Conservation (phyloP, 257 asterid species). For the Handroanthus guayacan region DNA sequence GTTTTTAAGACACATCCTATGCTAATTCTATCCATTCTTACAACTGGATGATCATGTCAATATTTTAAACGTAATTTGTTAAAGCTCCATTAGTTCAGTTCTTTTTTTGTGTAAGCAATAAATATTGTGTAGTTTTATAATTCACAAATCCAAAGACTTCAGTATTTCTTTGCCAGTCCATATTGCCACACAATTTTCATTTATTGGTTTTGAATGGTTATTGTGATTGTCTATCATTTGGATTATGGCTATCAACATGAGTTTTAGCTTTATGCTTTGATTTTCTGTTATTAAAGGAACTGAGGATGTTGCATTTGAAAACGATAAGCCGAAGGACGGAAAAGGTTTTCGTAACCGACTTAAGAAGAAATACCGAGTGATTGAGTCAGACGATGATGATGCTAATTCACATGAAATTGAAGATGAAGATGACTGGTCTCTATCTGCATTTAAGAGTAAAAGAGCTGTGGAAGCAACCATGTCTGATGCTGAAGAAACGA, state of each 20-base stretch:
- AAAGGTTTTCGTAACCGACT: slow-evolving; percentile 44
- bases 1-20: slow-evolving; percentile 14
- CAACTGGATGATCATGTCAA: slow-evolving; percentile 9
- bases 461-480: slow-evolving; percentile 35
- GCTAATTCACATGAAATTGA: slow-evolving; percentile 45
- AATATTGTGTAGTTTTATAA: slow-evolving; percentile 5
- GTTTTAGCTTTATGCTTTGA: slow-evolving; percentile 24
- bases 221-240: slow-evolving; percentile 23
- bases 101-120: neutral
- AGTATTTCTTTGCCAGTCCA: neutral
- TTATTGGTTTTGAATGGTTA: slow-evolving; percentile 1
- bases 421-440: slow-evolving; percentile 51
- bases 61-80: slow-evolving; percentile 2
- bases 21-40: slow-evolving; percentile 18
- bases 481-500: slow-evolving; percentile 45
- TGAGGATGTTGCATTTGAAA: slow-evolving; percentile 36
- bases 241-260: slow-evolving; percentile 22
- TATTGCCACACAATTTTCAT: slow-evolving; percentile 6
- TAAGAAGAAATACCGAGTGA: slow-evolving; percentile 53
- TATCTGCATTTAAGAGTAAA: slow-evolving; percentile 48
- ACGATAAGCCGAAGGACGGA: slow-evolving; percentile 35
- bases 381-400: slow-evolving; percentile 69
- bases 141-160: neutral
- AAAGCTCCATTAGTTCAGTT: neutral
- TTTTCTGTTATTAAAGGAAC: slow-evolving; percentile 37